These are phyloP conservation scores for Chondrus crispus DNA, from an alignment of 23 red algal species.

Conservation along the genomic window DNA sequence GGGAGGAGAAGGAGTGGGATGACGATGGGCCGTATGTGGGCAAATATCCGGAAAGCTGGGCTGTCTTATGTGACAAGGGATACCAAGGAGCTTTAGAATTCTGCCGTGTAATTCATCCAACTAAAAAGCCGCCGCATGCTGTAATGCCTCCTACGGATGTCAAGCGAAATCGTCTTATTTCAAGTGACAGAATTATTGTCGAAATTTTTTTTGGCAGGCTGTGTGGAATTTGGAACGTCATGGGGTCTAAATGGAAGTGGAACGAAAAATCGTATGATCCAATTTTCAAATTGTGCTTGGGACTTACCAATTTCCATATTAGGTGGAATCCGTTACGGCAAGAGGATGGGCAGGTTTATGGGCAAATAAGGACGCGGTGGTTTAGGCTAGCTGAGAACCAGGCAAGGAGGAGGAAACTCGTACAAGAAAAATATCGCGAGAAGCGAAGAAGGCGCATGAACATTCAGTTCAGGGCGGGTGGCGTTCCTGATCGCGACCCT, in stretches of 20 bases:
- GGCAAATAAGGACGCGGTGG: too few relatives aligned
- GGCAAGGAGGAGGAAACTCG: too few relatives aligned
- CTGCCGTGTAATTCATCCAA: neutral
- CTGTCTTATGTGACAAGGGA: neutral
- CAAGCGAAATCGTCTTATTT: neutral
- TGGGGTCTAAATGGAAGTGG: neutral
- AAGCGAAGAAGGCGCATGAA: too few relatives aligned
- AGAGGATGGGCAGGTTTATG: too few relatives aligned
- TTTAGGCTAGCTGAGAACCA: too few relatives aligned
- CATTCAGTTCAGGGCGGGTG: too few relatives aligned
- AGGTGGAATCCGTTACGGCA: too few relatives aligned
- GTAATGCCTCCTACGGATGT: neutral
- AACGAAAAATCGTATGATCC: neutral
- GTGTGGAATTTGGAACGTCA: neutral
- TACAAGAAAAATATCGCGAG: too few relatives aligned
- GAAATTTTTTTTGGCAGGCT: conserved; percentile 14
- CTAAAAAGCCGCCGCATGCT: neutral
- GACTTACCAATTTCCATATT: too few relatives aligned
- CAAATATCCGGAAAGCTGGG: neutral
- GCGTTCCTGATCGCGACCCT: too few relatives aligned
- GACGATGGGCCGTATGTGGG: neutral
- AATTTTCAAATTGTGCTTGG: neutral
- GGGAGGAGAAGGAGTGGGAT: too few relatives aligned
- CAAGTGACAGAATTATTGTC: neutral
- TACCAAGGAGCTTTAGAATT: neutral